Conservation (phyloP, 306 rosid species). For the Begonia masoniana region DNA sequence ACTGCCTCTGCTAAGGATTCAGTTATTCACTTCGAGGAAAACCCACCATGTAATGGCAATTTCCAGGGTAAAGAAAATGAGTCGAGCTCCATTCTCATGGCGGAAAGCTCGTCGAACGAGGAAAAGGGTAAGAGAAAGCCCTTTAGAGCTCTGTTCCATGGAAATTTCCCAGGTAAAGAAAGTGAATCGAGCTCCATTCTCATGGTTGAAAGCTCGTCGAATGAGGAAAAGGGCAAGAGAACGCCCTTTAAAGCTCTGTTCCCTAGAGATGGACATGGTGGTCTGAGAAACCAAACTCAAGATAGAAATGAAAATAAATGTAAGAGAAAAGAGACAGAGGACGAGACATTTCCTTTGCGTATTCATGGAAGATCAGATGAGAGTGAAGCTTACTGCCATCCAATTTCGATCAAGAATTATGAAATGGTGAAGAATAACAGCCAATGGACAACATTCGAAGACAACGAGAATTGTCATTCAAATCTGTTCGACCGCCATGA, state of each 20-base stretch:
- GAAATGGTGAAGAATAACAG: conserved; percentile 74
- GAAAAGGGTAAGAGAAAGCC: conserved; percentile 62
- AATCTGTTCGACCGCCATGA: conserved; percentile 36
- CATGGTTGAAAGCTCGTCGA: conserved; percentile 40
- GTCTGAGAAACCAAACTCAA: conserved; percentile 23
- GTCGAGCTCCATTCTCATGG: conserved; percentile 39
- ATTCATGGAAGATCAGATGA: conserved; percentile 49
- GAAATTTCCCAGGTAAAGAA: conserved; percentile 2
- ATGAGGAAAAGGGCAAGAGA: conserved; percentile 48
- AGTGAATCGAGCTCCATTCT: conserved; percentile 37
- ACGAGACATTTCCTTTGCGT: conserved; percentile 70
- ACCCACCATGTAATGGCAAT: conserved; percentile 16
- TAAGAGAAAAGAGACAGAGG: conserved; percentile 58
- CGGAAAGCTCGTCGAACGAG: conserved; percentile 34
- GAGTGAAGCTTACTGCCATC: conserved; percentile 20
- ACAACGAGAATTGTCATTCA: conserved; percentile 69
- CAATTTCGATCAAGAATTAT: conserved; percentile 40
- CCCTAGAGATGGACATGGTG: conserved; percentile 30
- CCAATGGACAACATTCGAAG: conserved; percentile 65
- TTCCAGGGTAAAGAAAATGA: conserved; percentile 17
- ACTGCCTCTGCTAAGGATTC: conserved; percentile 10
- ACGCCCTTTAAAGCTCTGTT: conserved; percentile 62
- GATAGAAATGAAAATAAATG: conserved; percentile 77
- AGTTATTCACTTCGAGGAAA: conserved; percentile 15
- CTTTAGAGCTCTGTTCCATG: conserved; percentile 54